Conservation (phyloP, 352 stramenopile genomes). For the Phytopythium mirpurense region DNA sequence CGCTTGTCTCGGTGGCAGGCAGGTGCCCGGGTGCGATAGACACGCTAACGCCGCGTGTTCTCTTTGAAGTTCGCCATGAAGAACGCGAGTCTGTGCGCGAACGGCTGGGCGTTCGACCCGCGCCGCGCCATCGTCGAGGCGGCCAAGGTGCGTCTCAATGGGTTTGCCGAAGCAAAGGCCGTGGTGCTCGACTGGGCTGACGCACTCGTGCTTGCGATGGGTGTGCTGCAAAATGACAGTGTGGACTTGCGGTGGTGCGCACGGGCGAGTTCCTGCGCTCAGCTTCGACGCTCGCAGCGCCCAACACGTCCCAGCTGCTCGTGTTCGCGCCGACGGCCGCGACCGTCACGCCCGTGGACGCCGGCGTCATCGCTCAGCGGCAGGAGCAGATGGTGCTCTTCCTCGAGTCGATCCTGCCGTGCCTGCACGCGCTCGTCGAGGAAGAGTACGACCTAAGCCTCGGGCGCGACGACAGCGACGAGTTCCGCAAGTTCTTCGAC, state of each 20-base stretch:
- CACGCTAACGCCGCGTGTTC: not conserved
- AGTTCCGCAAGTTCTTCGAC: conserved; percentile 71
- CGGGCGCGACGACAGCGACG: conserved; percentile 63
- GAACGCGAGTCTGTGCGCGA: conserved; percentile 55
- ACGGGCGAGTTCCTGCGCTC: conserved; percentile 67
- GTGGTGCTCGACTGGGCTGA: too few relatives aligned
- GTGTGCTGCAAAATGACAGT: conserved; percentile 10
- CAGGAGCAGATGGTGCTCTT: conserved; percentile 81
- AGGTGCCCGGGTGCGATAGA: not conserved
- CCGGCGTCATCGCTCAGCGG: conserved; percentile 47
- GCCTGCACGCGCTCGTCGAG: conserved; percentile 70
- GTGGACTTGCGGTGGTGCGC: conserved; percentile 60
- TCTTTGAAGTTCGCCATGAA: conserved; percentile 72
- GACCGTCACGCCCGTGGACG: conserved; percentile 33
- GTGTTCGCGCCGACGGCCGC: conserved; percentile 32
- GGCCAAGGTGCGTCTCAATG: conserved; percentile 36
- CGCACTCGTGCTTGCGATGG: not conserved
- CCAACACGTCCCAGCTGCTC: conserved; percentile 34
- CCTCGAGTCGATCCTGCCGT: conserved; percentile 73
- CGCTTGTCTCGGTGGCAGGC: not conserved
- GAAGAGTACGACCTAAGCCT: conserved; percentile 64
- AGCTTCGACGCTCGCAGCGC: conserved; percentile 22
- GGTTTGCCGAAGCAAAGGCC: too few relatives aligned
- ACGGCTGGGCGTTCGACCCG: conserved; percentile 67
- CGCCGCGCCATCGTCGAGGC: conserved; percentile 71